phyloP scores from a whole-genome alignment of 495 filamentous ascomycete species.

The Rhizodiscina lignyota region DNA sequence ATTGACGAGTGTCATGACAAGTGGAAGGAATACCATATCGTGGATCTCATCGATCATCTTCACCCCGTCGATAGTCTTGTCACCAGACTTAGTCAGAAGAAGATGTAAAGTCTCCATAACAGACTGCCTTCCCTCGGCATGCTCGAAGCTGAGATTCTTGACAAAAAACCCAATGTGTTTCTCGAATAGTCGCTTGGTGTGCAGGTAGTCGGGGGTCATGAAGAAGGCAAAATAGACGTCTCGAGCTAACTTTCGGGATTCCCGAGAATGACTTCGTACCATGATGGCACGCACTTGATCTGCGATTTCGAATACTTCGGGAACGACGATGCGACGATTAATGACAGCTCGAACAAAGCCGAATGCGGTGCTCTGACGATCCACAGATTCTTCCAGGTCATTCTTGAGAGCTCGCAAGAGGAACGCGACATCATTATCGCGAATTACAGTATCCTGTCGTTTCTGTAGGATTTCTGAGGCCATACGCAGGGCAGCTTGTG shows the following conservation, averaged over 20 bases:
- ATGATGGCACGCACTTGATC: conserved; percentile 83
- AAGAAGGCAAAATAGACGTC: conserved; percentile 88
- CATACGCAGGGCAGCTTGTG: conserved; percentile 76
- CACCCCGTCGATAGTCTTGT: no score
- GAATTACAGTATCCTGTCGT: conserved; percentile 51
- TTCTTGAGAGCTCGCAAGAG: conserved; percentile 67
- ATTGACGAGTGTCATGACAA: conserved; percentile 72
- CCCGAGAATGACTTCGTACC: conserved; percentile 84
- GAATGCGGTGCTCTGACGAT: conserved; percentile 79
- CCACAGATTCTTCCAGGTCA: conserved; percentile 86
- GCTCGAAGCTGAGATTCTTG: conserved; percentile 78
- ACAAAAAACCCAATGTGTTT: conserved; percentile 83
- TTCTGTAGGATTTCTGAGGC: conserved; percentile 75
- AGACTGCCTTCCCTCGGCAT: conserved; percentile 72
- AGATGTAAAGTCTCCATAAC: conserved; percentile 81
- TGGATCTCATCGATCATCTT: no score
- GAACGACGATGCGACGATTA: conserved; percentile 66
- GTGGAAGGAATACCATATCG: conserved; percentile 68
- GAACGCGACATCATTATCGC: conserved; percentile 68
- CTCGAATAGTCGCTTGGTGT: conserved; percentile 66
- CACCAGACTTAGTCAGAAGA: conserved; percentile 62
- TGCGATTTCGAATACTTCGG: conserved; percentile 77
- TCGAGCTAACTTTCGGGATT: conserved; percentile 69
- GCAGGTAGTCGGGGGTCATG: conserved; percentile 80
- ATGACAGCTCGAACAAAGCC: conserved; percentile 81